Evolutionary conservation across 352 stramenopile species (phyloP), one percentile per base, ranked within the genome.

Genomic region (Thraustotheca clavata): DNA sequence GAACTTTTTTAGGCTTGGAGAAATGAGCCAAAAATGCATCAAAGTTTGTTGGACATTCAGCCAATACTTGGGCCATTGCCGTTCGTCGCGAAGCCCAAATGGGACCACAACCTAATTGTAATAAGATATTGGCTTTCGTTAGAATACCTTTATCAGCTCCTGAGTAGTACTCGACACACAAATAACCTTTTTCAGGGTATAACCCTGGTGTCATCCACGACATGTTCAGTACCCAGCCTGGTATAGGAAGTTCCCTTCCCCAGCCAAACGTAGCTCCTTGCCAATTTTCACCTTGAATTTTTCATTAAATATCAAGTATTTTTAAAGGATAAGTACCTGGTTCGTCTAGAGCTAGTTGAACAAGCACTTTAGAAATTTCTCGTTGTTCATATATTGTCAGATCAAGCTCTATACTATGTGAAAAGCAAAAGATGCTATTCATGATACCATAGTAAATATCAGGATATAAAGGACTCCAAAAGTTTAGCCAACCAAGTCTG

Each of bases 141-240:
- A 9, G 43, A 18, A 43, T 43, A 52, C 43, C 82, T 33, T 86
- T 84, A 61, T 91, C 82, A 0, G 76, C 77, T 0, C 82, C 82
- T 5, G 82, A 91, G 65, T 89, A 91, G 38, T 91, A 91, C 61
- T 87, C 79, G 40, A 91, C 71, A 34, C 70, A 81, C 26, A 91
- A 60, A 59, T 76, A 86, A 8, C 83, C 82, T 73, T 89, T 89
- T 39, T 89, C 76, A 4, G 80, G 79, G 59, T 88, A 89, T 1
- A 77, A 77, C 11, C 83, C 80, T 49, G 88, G 79, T 61, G 88
- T 89, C 40, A 89, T 74, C 83, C 83, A 91, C 55, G 79, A 88
- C 52, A 86, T 70, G 40, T 89, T 89, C 59, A 91, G 80, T 54
- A 89, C 79, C 83, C 83, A 91, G 20, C 83, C 83, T 0, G 83